These are phyloP conservation scores for Microbotryomycetes sp. DNA, from an alignment of 1,284 basidiomycete genomes.

Conservation along the genomic window DNA sequence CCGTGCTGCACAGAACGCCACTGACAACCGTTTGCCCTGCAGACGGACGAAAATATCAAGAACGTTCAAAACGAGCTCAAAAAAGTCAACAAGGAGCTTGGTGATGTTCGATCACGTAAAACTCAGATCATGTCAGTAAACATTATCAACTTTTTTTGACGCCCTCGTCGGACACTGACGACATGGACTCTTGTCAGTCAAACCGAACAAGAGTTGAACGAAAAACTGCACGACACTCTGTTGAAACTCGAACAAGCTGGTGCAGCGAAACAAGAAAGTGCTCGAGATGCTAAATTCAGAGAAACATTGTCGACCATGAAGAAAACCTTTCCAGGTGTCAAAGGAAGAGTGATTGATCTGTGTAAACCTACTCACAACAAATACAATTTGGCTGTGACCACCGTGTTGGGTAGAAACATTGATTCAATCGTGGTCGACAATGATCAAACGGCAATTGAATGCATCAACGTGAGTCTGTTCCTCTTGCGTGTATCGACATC, in stretches of 20 bases:
- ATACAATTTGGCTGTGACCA: constrained; percentile 88
- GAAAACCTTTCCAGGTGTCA: constrained; percentile 64
- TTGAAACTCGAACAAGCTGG: constrained; percentile 81
- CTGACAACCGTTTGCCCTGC: too few species aligned
- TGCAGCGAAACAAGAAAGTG: constrained; percentile 75
- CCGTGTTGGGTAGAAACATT: constrained; percentile 89
- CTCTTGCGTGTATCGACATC: not conserved
- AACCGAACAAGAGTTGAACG: constrained; percentile 81
- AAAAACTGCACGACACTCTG: constrained; percentile 76
- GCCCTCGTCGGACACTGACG: not conserved
- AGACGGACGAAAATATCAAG: constrained; percentile 42
- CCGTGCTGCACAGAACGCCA: too few species aligned
- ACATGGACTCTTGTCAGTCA: constrained; percentile 50
- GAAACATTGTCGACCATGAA: constrained; percentile 78
- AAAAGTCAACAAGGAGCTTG: constrained; percentile 56
- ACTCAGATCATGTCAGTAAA: constrained; percentile 10
- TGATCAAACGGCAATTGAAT: constrained; percentile 94
- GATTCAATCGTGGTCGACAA: constrained; percentile 94
- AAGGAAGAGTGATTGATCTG: constrained; percentile 79
- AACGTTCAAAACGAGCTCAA: constrained; percentile 67
- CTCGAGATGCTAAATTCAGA: constrained; percentile 74
- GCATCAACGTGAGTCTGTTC: constrained; percentile 66
- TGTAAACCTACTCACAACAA: constrained; percentile 89
- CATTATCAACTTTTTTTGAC: not conserved
- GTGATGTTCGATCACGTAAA: constrained; percentile 16